Base-by-base conservation (phyloP, 164 flowering plant species). In the Dillenia turbinata region DNA sequence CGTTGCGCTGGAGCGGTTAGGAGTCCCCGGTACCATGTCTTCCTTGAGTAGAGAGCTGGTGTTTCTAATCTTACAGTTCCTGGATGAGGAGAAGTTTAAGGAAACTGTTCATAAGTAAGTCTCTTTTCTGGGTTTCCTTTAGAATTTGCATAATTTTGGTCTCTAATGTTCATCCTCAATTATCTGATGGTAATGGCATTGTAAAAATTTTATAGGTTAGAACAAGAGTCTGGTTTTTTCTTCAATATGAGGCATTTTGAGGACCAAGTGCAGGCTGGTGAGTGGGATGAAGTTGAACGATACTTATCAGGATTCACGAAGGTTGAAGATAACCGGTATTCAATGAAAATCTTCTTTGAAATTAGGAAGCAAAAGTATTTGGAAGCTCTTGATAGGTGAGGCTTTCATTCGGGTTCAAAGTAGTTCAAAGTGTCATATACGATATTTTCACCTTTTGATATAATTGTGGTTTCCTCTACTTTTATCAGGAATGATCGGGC, bases 61-160 rank as follows among this genome's bases (percentile, higher is more conserved):
- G 10, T 85, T 85, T 66, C 67, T 85, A 60, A 85, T 85, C 44
- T 75, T 85, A 59, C 89, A 85, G 85, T 85, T 85, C 76, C 63
- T 85, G 55, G 89, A 85, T 47, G 89, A 85, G 67, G 89, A 85
- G 67, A 85, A 85, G 71, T 85, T 85, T 77, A 85, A 82, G 74
- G 89, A 82, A 62, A 80, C 89, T 2, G 85, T 85, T 45, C 87
- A 85, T 40, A 83, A 75, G 89, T 83, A 71, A 74, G 78, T 73
- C 9, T 53, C 50, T 1, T 51, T 19, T 16, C 22, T 54, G 49
- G 6, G 40, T 33, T 33, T 33, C 5, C 6, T 33, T 33, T 33
- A 33, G 40, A 33, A 33, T 5, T 26, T 33, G 40, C 40, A 33
- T 33, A 33, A 33, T 33, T 33, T 33, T 33, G 40, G 40, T 33